A percentile compares a stretch with the other conserved stretches of the same genome.
Evolutionary conservation across 352 stramenopile species (phyloP).

Genomic region (Phytophthora idaei): DNA sequence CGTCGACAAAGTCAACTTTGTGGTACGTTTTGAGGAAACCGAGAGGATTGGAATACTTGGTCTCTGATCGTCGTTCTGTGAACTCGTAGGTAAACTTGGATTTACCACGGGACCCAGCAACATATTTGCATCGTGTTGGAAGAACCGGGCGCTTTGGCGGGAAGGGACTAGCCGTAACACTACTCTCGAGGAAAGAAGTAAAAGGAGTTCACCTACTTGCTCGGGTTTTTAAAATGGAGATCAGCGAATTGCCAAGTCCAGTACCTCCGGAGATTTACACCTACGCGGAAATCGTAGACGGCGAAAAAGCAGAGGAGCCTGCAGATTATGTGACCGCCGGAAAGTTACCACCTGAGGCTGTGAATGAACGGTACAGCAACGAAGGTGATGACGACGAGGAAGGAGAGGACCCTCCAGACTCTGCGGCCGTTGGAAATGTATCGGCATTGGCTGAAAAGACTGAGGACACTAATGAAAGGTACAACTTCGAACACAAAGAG

Average conservation of each 20-base stretch:
- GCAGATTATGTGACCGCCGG: neutral
- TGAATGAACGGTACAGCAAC: neutral
- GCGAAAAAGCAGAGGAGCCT: conserved; percentile 1
- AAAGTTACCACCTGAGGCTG: neutral
- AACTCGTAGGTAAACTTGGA: conserved; percentile 66
- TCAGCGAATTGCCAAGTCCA: conserved; percentile 53
- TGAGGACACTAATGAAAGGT: neutral
- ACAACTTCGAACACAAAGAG: conserved; percentile 1
- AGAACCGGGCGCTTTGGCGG: conserved; percentile 77
- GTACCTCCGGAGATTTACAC: conserved; percentile 53
- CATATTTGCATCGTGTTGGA: conserved; percentile 81
- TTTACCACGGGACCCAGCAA: conserved; percentile 71
- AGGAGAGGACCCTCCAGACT: neutral
- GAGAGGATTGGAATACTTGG: neutral
- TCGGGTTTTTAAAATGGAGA: conserved; percentile 73
- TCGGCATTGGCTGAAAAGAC: neutral
- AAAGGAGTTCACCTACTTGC: conserved; percentile 59
- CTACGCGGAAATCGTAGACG: conserved; percentile 29
- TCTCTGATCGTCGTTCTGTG: conserved; percentile 1
- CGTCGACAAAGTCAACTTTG: conserved; percentile 80
- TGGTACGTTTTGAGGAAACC: conserved; percentile 31
- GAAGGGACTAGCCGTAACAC: conserved; percentile 73
- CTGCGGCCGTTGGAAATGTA: neutral
- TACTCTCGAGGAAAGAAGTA: conserved; percentile 57
- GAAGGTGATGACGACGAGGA: conserved; percentile 1